Evolutionary conservation across 2,329 filamentous ascomycete species (phyloP), one percentile per base, ranked within the genome.

Genomic region (Lasiodiplodia citricola): DNA sequence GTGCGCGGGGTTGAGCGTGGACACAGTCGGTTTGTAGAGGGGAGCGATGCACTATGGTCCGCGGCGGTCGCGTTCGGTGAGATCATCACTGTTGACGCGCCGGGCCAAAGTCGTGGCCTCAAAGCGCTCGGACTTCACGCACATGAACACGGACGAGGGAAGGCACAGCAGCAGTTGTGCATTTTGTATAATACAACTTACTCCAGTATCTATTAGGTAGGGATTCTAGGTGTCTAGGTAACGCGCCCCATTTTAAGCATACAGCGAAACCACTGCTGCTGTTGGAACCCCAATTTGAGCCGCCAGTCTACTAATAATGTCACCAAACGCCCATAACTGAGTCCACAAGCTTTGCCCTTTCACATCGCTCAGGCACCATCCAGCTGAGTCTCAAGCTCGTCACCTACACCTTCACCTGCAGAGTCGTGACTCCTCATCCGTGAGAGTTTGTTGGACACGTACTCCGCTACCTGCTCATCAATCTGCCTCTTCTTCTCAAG

Each of bases 371-470:
- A 67, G n/a, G 71, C 69, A 35, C 76, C 81, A 75, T 89, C 86
- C 28, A 85, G 76, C 73, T 85, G 84, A 25, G 88, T 84, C 75
- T 89, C 86, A 74, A 91, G 86, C 79, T 91, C 89, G 75, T 90
- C 89, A 68, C 85, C 84, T 69, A 70, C 50, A 41, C 87, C 86
- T 58, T 84, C 78, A 23, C 81, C 84, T 21, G 81, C 79, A 38
- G 83, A 82, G 70, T 84, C 84, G 66, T 88, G 84, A 57, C 86
- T 89, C 76, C 87, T 89, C 75, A 96, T 90, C 68, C 90, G 85
- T 78, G 91, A 86, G 69, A 97, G 84, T 81, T 97, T 92, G 71
- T 94, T 91, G 37, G 87, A 89, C 68, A 97, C 91, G 78, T 97
- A 97, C 72, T 88, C 87, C 70, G 92, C 90, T 75, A 97, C 88